phyloP scores from a whole-genome alignment of 495 filamentous ascomycete species.

The Penicillium paradoxum region DNA sequence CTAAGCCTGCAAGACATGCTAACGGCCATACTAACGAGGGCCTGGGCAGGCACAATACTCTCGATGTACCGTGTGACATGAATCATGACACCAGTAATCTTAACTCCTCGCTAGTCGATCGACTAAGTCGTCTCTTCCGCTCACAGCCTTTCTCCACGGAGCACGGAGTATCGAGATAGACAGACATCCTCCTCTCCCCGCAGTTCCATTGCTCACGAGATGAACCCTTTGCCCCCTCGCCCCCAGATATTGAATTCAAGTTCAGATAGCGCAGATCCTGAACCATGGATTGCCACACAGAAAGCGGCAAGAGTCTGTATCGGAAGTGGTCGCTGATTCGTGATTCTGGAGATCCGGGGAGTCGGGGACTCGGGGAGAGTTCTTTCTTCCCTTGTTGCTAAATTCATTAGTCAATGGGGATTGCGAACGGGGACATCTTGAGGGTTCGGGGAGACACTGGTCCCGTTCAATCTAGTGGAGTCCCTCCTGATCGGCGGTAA shows the following conservation, averaged over 20 bases:
- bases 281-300: slow-evolving; percentile 6
- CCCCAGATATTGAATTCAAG: no score
- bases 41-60: not conserved
- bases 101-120: not conserved
- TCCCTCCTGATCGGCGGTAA: slow-evolving; percentile 10
- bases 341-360: not conserved
- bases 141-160: no score
- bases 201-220: no score
- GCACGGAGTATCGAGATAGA: no score
- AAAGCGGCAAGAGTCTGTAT: slow-evolving; percentile 1
- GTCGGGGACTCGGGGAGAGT: not conserved
- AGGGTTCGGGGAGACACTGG: not conserved
- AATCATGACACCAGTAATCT: not conserved
- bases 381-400: not conserved
- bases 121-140: not conserved
- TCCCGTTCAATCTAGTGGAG: slow-evolving; percentile 1
- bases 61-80: not conserved
- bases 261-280: not conserved
- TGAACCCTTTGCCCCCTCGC: no score
- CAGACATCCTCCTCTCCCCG: no score
- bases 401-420: not conserved
- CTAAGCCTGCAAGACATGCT: slow-evolving; percentile 14
- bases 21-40: not conserved
- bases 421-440: not conserved
- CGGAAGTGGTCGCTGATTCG: no score